Conservation (phyloP, 148 eudicot genomes). For the Amaranthus palmeri region DNA sequence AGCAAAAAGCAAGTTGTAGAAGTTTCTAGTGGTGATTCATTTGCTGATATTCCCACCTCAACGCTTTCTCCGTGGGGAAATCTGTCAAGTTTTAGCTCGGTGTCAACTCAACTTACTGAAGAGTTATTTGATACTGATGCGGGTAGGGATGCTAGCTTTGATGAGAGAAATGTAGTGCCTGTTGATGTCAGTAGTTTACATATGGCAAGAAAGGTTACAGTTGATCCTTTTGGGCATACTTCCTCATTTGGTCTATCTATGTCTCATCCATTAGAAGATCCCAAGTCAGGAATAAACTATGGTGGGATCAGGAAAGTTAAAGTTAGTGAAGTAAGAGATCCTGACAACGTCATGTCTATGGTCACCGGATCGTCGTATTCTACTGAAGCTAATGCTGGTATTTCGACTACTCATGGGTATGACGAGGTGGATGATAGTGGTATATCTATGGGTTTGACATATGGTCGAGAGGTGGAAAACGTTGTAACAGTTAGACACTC, state of each 20-base stretch:
- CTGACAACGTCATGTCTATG: slow-evolving; percentile 42
- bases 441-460: slow-evolving; percentile 41
- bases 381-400: slow-evolving; percentile 31
- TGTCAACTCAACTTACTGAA: slow-evolving; percentile 39
- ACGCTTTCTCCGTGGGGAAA: slow-evolving; percentile 42
- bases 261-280: slow-evolving; percentile 43
- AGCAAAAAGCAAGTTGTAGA: slow-evolving; percentile 74
- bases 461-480: slow-evolving; percentile 30
- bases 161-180: slow-evolving; percentile 40
- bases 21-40: slow-evolving; percentile 36
- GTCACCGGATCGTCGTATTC: slow-evolving; percentile 31
- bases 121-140: slow-evolving; percentile 37
- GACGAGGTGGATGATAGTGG: slow-evolving; percentile 35
- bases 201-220: slow-evolving; percentile 36
- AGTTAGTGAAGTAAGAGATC: slow-evolving; percentile 58
- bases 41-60: slow-evolving; percentile 42
- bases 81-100: slow-evolving; percentile 40
- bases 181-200: slow-evolving; percentile 27
- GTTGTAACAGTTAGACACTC: slow-evolving; percentile 29
- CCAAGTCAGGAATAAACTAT: slow-evolving; percentile 39
- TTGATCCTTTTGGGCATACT: slow-evolving; percentile 37
- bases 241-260: slow-evolving; percentile 46
- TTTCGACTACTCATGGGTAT: slow-evolving; percentile 29
- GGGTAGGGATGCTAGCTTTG: slow-evolving; percentile 31
- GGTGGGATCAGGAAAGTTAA: slow-evolving; percentile 63